A percentile compares a stretch with the other conserved stretches of the same genome.
Evolutionary conservation across 441 rosid species (phyloP).

Genomic region (Biscutella laevigata): DNA sequence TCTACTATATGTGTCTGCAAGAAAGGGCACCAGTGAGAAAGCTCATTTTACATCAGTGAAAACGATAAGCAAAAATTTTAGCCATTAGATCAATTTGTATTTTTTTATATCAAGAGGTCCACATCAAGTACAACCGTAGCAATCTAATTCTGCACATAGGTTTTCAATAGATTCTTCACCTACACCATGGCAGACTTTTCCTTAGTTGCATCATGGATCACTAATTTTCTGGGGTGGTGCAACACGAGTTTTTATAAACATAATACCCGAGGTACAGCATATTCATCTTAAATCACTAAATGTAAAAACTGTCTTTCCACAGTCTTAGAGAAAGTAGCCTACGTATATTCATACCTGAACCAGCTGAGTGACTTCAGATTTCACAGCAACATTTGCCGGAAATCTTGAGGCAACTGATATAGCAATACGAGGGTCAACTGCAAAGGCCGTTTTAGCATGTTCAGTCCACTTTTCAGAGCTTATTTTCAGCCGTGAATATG

Average conservation of each 20-base stretch:
- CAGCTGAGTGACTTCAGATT: slow-evolving; percentile 76
- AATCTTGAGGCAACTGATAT: slow-evolving; percentile 76
- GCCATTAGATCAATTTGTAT: not conserved
- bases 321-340: not conserved
- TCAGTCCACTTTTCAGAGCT: slow-evolving; percentile 87
- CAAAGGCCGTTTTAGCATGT: slow-evolving; percentile 74
- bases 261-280: not conserved
- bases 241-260: not conserved
- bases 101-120: slow-evolving; percentile 3
- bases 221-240: not conserved
- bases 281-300: slow-evolving; percentile 6
- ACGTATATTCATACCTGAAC: slow-evolving; percentile 59
- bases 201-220: slow-evolving; percentile 8
- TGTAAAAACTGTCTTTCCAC: not conserved
- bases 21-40: slow-evolving; percentile 12
- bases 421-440: slow-evolving; percentile 87
- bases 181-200: not conserved
- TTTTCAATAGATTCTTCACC: not conserved
- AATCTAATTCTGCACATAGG: slow-evolving; percentile 7
- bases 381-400: slow-evolving; percentile 60
- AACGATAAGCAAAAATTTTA: not conserved
- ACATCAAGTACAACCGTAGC: slow-evolving; percentile 11
- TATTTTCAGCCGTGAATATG: slow-evolving; percentile 50
- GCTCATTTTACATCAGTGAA: slow-evolving; percentile 1
- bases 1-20: slow-evolving; percentile 70